These are phyloP conservation scores for Hypoxylon cercidicola DNA, from an alignment of 495 filamentous ascomycete species.

Conservation along the genomic window DNA sequence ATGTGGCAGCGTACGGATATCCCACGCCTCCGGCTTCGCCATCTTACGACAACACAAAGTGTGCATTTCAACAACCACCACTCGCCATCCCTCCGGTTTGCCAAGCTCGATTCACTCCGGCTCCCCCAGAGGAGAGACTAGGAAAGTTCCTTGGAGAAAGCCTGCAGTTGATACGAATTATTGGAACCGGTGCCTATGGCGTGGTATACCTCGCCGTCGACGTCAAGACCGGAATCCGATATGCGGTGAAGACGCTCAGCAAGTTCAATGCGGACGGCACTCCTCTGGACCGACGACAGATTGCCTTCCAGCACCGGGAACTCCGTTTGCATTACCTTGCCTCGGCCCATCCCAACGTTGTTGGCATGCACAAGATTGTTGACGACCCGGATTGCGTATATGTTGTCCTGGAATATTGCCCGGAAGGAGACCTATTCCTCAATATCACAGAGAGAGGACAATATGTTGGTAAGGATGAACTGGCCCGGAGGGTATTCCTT, in stretches of 20 bases:
- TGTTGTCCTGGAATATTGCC: constrained; percentile 97
- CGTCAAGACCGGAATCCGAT: constrained; percentile 80
- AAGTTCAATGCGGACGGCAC: constrained; percentile 74
- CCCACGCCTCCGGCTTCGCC: constrained; percentile 63
- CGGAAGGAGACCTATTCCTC: constrained; percentile 95
- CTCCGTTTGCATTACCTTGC: constrained; percentile 91
- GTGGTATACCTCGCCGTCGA: constrained; percentile 96
- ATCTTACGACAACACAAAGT: constrained; percentile 56
- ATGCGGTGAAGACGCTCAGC: constrained; percentile 97
- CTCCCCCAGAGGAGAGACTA: constrained; percentile 82
- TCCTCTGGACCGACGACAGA: constrained; percentile 86
- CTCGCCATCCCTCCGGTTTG: constrained; percentile 44
- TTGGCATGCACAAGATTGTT: constrained; percentile 93
- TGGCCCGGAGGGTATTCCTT: constrained; percentile 89
- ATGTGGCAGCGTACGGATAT: constrained; percentile 64
- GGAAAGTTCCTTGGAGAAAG: constrained; percentile 84
- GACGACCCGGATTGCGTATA: constrained; percentile 93
- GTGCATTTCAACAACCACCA: constrained; percentile 51
- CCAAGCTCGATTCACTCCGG: constrained; percentile 52
- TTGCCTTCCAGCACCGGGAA: constrained; percentile 90
- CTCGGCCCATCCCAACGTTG: constrained; percentile 89
- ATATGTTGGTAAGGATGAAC: constrained; percentile 90
- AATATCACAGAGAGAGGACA: constrained; percentile 95
- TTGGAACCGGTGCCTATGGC: constrained; percentile 95
- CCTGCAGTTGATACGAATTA: constrained; percentile 82